These are phyloP conservation scores for Lobosporangium transversale DNA, from an alignment of 192 early-diverging fungal genomes.

Conservation along the genomic window DNA sequence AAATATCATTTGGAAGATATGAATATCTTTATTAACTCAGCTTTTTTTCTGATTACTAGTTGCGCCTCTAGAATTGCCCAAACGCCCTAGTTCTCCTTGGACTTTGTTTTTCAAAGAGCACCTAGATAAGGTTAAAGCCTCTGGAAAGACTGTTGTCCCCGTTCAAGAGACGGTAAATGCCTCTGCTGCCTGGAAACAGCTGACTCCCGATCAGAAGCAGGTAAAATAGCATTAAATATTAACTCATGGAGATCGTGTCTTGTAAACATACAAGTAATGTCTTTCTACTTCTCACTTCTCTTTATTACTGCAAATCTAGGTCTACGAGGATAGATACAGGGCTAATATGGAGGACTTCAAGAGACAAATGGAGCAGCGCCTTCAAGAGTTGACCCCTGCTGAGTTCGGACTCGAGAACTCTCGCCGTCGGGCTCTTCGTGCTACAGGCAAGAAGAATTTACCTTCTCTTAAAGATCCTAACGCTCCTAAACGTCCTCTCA, in stretches of 20 bases:
- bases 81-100: constrained; percentile 38
- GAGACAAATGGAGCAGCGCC: constrained; percentile 16
- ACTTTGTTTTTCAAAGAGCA: constrained; percentile 34
- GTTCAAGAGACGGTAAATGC: constrained; percentile 7
- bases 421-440: constrained; percentile 36
- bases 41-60: constrained; percentile 9
- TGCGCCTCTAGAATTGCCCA: constrained; percentile 19
- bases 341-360: constrained; percentile 15
- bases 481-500: constrained; percentile 51
- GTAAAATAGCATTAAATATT: not conserved
- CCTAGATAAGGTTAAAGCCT: constrained; percentile 34
- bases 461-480: constrained; percentile 47
- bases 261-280: not conserved
- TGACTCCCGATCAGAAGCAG: constrained; percentile 19
- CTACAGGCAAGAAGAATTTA: constrained; percentile 28
- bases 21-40: too few relatives aligned
- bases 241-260: not conserved
- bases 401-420: constrained; percentile 41
- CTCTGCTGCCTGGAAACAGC: constrained; percentile 27
- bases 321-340: constrained; percentile 28
- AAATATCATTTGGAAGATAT: too few relatives aligned
- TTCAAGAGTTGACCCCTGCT: constrained; percentile 34
- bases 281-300: not conserved
- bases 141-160: constrained; percentile 23
- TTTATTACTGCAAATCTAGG: constrained; percentile 3